phyloP scores from a whole-genome alignment of 352 stramenopile species.

The Globisporangium viniferum region DNA sequence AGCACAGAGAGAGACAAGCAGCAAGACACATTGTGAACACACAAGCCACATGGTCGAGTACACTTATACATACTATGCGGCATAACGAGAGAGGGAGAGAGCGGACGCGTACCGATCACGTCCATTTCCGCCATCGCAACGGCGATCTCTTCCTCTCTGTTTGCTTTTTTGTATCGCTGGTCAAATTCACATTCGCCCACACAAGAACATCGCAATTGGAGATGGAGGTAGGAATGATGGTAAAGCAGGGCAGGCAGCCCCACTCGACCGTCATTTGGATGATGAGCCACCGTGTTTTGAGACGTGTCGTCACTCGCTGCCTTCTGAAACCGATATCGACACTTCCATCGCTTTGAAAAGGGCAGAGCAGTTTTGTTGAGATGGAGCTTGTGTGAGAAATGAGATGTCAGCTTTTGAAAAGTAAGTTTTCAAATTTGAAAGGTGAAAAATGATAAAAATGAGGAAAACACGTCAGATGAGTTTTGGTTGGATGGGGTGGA shows the following conservation, averaged over 20 bases:
- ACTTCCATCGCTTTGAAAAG: neutral
- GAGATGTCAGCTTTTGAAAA: neutral
- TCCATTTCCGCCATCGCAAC: constrained; percentile 15
- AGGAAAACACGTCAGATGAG: neutral
- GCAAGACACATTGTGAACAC: neutral
- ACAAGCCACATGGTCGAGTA: neutral
- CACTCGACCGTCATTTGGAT: constrained; percentile 1
- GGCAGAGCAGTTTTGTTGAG: neutral
- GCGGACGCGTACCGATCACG: constrained; percentile 14
- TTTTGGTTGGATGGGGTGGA: constrained; percentile 1
- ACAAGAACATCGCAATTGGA: neutral
- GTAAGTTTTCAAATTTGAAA: neutral
- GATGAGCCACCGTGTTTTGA: neutral
- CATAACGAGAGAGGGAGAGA: neutral
- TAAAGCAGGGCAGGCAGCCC: neutral
- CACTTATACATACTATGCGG: neutral
- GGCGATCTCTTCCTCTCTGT: neutral
- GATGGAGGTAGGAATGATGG: constrained; percentile 7
- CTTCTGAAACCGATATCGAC: neutral
- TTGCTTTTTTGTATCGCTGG: neutral
- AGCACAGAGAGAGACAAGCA: neutral
- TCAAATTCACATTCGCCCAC: neutral
- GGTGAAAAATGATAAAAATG: neutral
- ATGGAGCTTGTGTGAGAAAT: neutral
- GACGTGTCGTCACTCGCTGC: neutral